Conservation (phyloP, 2,329 filamentous ascomycete genomes). For the Clarireedia paspali region DNA sequence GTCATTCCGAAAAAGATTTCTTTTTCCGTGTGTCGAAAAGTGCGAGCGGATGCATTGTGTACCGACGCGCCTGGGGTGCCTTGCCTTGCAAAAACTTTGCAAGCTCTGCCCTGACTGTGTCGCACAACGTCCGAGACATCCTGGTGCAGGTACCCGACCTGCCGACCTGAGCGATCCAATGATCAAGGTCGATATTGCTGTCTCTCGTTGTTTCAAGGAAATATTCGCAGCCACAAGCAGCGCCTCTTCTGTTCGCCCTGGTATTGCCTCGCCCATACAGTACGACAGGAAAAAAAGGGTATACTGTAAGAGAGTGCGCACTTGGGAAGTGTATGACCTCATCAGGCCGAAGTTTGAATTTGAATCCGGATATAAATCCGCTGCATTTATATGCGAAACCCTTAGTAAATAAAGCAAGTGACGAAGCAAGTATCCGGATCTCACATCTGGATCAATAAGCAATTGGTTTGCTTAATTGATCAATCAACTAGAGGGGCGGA, state of each 20-base stretch:
- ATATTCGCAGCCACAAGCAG: neutral
- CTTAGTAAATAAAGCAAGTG: no score
- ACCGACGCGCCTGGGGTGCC: neutral
- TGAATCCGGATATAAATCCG: neutral
- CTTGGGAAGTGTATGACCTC: slow-evolving; percentile 2
- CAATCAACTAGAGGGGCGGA: neutral
- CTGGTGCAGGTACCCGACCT: slow-evolving; percentile 9
- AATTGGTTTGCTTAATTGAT: slow-evolving; percentile 4
- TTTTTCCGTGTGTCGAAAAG: neutral
- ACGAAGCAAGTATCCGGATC: neutral
- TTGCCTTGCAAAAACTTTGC: neutral
- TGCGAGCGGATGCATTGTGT: neutral
- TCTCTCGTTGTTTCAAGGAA: slow-evolving; percentile 9
- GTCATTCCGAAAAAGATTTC: neutral
- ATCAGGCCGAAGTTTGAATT: neutral
- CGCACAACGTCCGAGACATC: slow-evolving; percentile 7
- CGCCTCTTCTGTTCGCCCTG: neutral
- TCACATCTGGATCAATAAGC: neutral
- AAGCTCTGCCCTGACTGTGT: slow-evolving; percentile 7
- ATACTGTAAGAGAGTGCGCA: neutral
- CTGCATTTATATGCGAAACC: neutral
- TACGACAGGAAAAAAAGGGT: neutral
- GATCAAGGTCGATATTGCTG: slow-evolving; percentile 3
- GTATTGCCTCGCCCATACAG: slow-evolving; percentile 3
- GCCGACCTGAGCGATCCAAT: slow-evolving; percentile 8